Conservation (phyloP, 2,329 filamentous ascomycete species). For the Talaromyces sp. region DNA sequence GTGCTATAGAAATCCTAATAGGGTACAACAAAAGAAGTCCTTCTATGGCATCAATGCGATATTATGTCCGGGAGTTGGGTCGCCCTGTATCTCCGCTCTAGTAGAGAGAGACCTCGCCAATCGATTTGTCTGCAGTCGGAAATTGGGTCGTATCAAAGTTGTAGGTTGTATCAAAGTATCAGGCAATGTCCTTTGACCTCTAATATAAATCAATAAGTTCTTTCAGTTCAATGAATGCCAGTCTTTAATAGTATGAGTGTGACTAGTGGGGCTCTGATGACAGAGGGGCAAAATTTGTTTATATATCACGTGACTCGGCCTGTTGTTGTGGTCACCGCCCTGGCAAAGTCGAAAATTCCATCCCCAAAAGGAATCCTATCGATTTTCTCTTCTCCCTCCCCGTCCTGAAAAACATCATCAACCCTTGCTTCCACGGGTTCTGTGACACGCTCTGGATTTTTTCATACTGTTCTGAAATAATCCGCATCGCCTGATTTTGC, state of each 20-base stretch:
- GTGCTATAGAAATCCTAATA: background rate
- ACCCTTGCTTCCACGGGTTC: constrained; percentile 25
- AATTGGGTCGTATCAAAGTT: background rate
- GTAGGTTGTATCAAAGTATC: background rate
- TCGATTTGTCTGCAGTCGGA: background rate
- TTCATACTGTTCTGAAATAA: constrained; percentile 8
- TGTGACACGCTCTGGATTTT: constrained; percentile 20
- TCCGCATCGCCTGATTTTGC: constrained; percentile 24
- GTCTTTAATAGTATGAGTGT: too few relatives aligned
- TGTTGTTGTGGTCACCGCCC: constrained; percentile 20
- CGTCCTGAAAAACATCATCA: constrained; percentile 20
- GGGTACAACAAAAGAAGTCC: background rate
- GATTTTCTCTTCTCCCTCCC: constrained; percentile 20
- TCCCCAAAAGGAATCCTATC: constrained; percentile 24
- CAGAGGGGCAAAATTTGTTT: constrained; percentile 18
- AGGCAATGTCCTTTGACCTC: background rate
- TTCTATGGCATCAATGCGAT: background rate
- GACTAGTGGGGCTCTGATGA: background rate
- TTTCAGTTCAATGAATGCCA: too few relatives aligned
- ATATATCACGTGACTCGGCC: constrained; percentile 18
- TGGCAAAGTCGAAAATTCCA: constrained; percentile 29
- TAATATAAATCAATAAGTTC: background rate
- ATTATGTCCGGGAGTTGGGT: background rate
- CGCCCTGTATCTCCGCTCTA: background rate
- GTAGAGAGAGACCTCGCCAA: background rate